These are phyloP conservation scores for Mesembryanthemum crystallinum DNA, from an alignment of 148 eudicot species.

Conservation along the genomic window DNA sequence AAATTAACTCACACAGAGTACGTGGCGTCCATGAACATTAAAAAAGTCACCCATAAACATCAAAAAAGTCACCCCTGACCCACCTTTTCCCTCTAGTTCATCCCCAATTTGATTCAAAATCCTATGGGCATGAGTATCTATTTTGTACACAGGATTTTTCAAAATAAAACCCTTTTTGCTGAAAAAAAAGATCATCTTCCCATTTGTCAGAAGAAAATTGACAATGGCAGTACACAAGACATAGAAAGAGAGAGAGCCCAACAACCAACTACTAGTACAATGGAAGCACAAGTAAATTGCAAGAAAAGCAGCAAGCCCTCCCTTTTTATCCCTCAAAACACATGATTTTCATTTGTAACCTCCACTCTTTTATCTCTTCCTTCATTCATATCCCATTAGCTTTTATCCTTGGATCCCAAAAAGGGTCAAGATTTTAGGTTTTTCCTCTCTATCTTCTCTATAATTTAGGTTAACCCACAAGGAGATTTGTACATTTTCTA, in stretches of 20 bases:
- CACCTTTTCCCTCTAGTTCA: neutral
- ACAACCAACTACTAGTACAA: constrained; percentile 5
- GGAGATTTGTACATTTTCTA: neutral
- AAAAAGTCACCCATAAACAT: neutral
- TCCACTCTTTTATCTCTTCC: neutral
- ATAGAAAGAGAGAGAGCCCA: neutral
- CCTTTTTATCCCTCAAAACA: neutral
- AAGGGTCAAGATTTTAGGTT: neutral
- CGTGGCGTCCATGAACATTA: neutral
- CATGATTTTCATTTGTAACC: neutral
- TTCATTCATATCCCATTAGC: neutral
- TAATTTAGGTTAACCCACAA: neutral
- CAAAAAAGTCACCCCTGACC: neutral
- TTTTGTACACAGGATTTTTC: neutral
- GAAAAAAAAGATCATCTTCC: neutral
- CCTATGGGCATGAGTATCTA: neutral
- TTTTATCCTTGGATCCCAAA: neutral
- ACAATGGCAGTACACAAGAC: neutral
- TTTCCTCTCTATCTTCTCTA: constrained; percentile 1
- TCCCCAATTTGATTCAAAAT: neutral
- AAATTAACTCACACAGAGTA: neutral
- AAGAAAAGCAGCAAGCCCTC: constrained; percentile 1
- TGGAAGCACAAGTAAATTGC: constrained; percentile 7
- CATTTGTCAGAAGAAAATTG: neutral
- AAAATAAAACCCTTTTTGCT: neutral